These are phyloP conservation scores for Pinus albicaulis DNA, from an alignment of 75 land plant genomes.

Conservation along the genomic window DNA sequence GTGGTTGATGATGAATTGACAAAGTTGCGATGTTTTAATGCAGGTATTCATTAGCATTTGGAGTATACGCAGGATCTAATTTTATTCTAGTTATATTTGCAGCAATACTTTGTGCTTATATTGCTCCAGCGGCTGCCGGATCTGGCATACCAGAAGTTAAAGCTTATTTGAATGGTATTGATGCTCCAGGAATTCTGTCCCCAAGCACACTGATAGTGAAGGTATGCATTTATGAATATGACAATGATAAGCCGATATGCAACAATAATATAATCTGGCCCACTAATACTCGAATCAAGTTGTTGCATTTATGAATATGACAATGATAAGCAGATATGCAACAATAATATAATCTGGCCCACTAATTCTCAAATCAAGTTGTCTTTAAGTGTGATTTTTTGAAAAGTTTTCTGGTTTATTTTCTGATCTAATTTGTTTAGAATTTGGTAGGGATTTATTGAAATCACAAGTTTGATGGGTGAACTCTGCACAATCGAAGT, in stretches of 20 bases:
- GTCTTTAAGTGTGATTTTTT: too few species aligned
- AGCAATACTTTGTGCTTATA: slow-evolving; percentile 46
- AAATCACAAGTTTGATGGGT: too few species aligned
- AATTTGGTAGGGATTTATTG: too few species aligned
- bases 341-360: too few species aligned
- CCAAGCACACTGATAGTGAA: slow-evolving; percentile 69
- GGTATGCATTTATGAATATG: slow-evolving; percentile 23
- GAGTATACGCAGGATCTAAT: slow-evolving; percentile 41
- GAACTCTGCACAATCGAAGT: too few species aligned
- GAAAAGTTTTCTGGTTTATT: too few species aligned
- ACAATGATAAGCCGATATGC: neutral
- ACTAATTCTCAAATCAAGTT: too few species aligned
- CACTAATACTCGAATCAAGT: neutral
- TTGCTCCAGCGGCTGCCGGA: slow-evolving; percentile 73
- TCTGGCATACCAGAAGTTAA: slow-evolving; percentile 89
- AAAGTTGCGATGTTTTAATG: slow-evolving; percentile 17
- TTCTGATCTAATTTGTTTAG: too few species aligned
- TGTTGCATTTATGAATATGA: too few species aligned
- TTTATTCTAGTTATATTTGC: slow-evolving; percentile 38
- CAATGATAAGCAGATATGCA: too few species aligned
- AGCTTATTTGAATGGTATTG: slow-evolving; percentile 75
- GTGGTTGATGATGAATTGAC: neutral
- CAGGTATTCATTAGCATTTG: slow-evolving; percentile 49
- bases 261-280: neutral
- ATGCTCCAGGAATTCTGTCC: slow-evolving; percentile 66